Evolutionary conservation across 495 filamentous ascomycete species (phyloP).

Genomic region (Aspergillus nidulans): DNA sequence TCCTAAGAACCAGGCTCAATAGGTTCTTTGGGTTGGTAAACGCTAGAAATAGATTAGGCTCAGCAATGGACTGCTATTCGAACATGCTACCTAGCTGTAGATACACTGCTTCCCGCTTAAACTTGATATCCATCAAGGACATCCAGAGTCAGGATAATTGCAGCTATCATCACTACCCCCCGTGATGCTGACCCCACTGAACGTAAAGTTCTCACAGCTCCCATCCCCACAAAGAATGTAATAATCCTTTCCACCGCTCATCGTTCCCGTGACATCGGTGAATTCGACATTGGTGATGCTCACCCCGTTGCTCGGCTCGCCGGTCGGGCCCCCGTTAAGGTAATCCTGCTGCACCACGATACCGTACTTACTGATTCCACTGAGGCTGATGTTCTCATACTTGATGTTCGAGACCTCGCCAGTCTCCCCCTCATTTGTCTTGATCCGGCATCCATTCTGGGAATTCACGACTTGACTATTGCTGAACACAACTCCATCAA

Average conservation of each 20-base stretch:
- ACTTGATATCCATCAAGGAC: slow-evolving; percentile 11
- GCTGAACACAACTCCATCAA: slow-evolving; percentile 37
- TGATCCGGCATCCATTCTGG: slow-evolving; percentile 43
- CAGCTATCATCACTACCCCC: slow-evolving; percentile 38
- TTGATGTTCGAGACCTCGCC: slow-evolving; percentile 37
- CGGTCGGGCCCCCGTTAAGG: slow-evolving; percentile 45
- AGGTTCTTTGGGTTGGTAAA: neutral
- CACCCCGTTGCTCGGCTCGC: slow-evolving; percentile 41
- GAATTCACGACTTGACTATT: slow-evolving; percentile 27
- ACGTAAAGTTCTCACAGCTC: slow-evolving; percentile 41
- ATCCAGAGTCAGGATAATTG: slow-evolving; percentile 31
- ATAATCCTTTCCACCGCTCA: slow-evolving; percentile 31
- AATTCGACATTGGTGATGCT: slow-evolving; percentile 36
- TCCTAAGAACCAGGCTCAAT: slow-evolving; percentile 2
- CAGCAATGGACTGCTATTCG: neutral
- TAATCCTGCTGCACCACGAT: slow-evolving; percentile 49
- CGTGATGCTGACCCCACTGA: slow-evolving; percentile 31
- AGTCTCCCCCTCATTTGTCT: slow-evolving; percentile 41
- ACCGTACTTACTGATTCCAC: slow-evolving; percentile 41
- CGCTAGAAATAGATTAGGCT: neutral
- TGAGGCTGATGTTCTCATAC: slow-evolving; percentile 40
- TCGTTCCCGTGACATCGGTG: slow-evolving; percentile 17
- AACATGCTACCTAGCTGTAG: neutral
- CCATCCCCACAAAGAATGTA: slow-evolving; percentile 48
- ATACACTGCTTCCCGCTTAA: too few species aligned